Conservation (phyloP, 2,329 filamentous ascomycete genomes). For the Didymella lethalis region DNA sequence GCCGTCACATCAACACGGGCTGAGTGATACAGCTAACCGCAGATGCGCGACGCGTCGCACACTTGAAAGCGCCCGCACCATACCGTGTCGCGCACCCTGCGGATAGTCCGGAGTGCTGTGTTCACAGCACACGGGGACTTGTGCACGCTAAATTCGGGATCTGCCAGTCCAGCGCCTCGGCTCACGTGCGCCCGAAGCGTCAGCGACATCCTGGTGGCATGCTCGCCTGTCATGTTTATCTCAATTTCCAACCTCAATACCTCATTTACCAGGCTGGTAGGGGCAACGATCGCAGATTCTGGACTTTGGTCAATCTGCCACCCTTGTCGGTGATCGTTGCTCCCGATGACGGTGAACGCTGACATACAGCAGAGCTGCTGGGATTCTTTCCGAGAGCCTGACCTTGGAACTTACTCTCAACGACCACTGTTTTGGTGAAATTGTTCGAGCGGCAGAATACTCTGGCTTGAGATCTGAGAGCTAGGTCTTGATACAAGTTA, state of each 20-base stretch:
- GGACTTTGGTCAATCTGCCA: constrained; percentile 2
- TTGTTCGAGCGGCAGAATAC: background rate
- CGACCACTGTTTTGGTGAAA: background rate
- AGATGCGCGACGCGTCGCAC: background rate
- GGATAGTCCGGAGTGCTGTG: background rate
- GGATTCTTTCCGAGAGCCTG: constrained; percentile 1
- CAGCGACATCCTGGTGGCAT: constrained; percentile 1
- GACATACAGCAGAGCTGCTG: constrained; percentile 9
- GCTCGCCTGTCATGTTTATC: constrained; percentile 10
- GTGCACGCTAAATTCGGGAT: constrained; percentile 3
- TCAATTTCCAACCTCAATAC: constrained; percentile 12
- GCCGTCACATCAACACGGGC: constrained; percentile 8
- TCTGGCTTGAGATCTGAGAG: background rate
- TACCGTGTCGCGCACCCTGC: background rate
- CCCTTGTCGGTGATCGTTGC: constrained; percentile 6
- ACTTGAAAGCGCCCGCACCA: background rate
- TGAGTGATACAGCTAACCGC: constrained; percentile 4
- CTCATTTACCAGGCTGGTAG: constrained; percentile 7
- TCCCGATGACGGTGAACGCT: background rate
- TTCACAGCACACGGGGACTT: constrained; percentile 7
- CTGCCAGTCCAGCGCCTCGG: background rate
- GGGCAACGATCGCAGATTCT: constrained; percentile 4
- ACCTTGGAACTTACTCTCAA: background rate
- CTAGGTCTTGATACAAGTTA: background rate
- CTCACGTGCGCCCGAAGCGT: background rate